phyloP scores from a whole-genome alignment of 192 early-diverging fungal genomes.

The Phlyctochytrium arcticum region DNA sequence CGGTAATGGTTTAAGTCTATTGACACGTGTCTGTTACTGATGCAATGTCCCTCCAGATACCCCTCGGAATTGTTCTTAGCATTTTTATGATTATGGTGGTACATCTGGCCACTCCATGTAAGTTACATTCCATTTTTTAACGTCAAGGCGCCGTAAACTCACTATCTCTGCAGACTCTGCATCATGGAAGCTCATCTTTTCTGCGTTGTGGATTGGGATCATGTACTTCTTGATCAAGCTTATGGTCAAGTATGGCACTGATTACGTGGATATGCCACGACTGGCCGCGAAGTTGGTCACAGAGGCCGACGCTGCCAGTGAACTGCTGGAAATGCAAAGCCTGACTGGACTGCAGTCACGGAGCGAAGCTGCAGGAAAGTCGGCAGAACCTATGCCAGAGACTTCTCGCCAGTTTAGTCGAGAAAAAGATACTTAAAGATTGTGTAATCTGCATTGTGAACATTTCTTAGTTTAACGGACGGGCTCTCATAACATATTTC shows the following conservation, averaged over 20 bases:
- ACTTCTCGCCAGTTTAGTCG: not conserved
- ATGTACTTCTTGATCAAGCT: conserved; percentile 13
- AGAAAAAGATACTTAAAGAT: conserved; percentile 7
- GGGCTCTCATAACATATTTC: too few species aligned
- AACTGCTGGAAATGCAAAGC: conserved; percentile 9
- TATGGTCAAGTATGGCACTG: conserved; percentile 34
- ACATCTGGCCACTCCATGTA: conserved; percentile 30
- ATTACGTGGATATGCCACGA: conserved; percentile 45
- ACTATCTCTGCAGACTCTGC: conserved; percentile 22
- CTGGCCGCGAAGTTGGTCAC: conserved; percentile 16
- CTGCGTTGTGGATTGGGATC: conserved; percentile 16
- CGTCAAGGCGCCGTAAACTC: not conserved
- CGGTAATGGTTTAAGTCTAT: not conserved
- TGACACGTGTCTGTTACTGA: not conserved
- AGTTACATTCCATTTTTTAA: not conserved
- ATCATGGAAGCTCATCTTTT: conserved; percentile 11
- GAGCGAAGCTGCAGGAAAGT: not conserved
- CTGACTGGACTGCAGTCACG: not conserved
- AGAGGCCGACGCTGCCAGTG: not conserved
- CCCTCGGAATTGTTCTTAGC: conserved; percentile 14
- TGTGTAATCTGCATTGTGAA: too few species aligned
- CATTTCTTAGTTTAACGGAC: too few species aligned
- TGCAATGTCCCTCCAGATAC: conserved; percentile 6
- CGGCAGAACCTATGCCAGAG: conserved; percentile 5
- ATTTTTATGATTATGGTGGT: conserved; percentile 34